These are phyloP conservation scores for Gelatoporia subvermispora DNA, from an alignment of 768 basidiomycete species.

Conservation along the genomic window DNA sequence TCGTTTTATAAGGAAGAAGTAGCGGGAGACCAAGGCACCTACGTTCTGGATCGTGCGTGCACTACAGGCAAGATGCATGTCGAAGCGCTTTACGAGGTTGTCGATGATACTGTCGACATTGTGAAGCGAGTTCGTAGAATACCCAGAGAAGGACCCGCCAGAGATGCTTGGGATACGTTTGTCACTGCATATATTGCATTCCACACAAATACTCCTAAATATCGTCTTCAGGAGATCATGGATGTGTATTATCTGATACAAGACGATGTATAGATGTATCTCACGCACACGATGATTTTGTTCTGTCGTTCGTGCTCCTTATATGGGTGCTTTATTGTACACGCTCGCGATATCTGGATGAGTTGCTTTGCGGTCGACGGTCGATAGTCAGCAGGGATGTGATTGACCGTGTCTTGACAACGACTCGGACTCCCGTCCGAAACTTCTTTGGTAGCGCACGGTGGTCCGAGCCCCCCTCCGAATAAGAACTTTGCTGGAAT, in stretches of 20 bases:
- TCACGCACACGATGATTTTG: too few species aligned
- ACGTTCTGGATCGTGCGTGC: constrained; percentile 11
- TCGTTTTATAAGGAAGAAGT: constrained; percentile 18
- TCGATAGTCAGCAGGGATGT: too few species aligned
- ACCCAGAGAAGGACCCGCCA: constrained; percentile 1
- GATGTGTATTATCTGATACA: not conserved
- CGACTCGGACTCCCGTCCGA: too few species aligned
- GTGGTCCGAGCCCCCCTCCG: too few species aligned
- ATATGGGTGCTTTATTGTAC: too few species aligned
- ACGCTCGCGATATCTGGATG: too few species aligned
- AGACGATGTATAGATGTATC: too few species aligned
- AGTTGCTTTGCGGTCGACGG: too few species aligned
- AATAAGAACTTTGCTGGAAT: too few species aligned
- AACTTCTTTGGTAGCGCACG: too few species aligned
- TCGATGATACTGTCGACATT: constrained; percentile 18
- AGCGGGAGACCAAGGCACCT: constrained; percentile 12
- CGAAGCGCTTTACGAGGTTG: constrained; percentile 2
- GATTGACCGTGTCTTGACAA: too few species aligned
- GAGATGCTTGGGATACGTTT: constrained; percentile 16
- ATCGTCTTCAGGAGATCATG: constrained; percentile 7
- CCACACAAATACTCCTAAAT: constrained; percentile 8
- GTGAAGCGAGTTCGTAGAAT: constrained; percentile 3
- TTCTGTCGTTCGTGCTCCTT: too few species aligned
- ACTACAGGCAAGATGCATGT: not conserved
- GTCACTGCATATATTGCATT: constrained; percentile 13